Evolutionary conservation across 2,329 filamentous ascomycete species (phyloP), one percentile per base, ranked within the genome.

Genomic region (Colletotrichum sp.): DNA sequence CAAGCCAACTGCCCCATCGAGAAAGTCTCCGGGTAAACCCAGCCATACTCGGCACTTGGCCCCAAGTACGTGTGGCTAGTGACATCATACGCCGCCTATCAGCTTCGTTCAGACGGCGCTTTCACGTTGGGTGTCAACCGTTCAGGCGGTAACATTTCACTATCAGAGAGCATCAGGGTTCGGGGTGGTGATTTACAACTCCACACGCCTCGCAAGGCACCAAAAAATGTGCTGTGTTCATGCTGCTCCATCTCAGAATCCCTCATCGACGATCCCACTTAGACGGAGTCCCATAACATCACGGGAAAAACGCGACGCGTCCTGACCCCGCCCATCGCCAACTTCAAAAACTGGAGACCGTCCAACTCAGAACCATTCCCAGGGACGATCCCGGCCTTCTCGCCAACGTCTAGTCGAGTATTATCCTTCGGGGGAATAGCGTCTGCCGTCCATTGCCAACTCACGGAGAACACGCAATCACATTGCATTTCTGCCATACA

Each of bases 31-130:
- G 59, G 69, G 57, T 36, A 44, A 73, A 44, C 70, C 73, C 64
- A 76, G 59, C 59, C 73, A 69, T 18, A 65, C 21, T 69, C 70
- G 74, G 74, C 74, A 76, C 49, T 76, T 76, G 57, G 28, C 30
- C 67, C 24, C 39, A 57, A 67, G 55, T 39, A 24, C n/a, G 32
- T 30, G 30, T 76, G 44, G 65, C 34, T 67, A 21, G 74, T 76
- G 69, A 76, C 74, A 76, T 76, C 57, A 69, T 63, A 52, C 30
- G 36, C 57, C 24, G 36, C 36, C 34, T 72, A 34, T 24, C 18
- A 44, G 65, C 26, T 36, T 39, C 13, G 55, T 36, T 34, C 36
- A 60, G 32, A 49, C 68, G 13, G 26, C 36, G 9, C 28, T 32
- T 68, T 34, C n/a, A 34, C 60, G n/a, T 26, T 59, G 59, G 26